phyloP scores from a whole-genome alignment of 257 asterid species.

The Nyctanthes arbortristis region DNA sequence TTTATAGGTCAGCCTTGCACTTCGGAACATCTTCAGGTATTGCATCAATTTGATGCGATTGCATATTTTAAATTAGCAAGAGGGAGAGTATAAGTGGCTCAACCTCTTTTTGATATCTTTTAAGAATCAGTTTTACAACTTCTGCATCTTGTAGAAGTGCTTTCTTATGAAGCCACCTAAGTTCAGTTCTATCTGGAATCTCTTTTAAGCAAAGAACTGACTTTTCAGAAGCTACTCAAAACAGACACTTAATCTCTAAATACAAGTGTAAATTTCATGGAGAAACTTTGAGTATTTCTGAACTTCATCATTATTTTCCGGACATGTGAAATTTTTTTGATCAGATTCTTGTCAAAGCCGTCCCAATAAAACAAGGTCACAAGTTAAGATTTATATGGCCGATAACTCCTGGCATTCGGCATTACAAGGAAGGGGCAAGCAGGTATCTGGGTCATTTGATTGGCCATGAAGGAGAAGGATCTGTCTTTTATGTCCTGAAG shows the following conservation, averaged over 20 bases:
- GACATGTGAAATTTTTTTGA: constrained; percentile 18
- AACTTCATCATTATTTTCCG: constrained; percentile 10
- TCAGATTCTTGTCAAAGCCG: constrained; percentile 87
- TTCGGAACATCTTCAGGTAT: constrained; percentile 80
- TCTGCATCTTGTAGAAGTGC: no score
- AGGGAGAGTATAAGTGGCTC: no score
- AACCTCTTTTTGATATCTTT: no score
- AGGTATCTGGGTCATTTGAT: constrained; percentile 91
- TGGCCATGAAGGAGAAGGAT: constrained; percentile 99
- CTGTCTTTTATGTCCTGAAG: constrained; percentile 83
- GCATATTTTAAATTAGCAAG: neutral
- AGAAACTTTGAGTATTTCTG: constrained; percentile 16
- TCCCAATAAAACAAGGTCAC: constrained; percentile 94
- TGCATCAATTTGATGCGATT: neutral
- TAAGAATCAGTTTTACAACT: no score
- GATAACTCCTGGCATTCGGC: constrained; percentile 72
- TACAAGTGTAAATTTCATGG: constrained; percentile 19
- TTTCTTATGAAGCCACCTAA: no score
- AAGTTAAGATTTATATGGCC: constrained; percentile 92
- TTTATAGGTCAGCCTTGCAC: constrained; percentile 92
- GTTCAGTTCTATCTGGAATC: no score
- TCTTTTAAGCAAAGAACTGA: no score
- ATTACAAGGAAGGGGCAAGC: constrained; percentile 85
- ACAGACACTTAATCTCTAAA: constrained; percentile 7
- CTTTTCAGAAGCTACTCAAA: no score